Percentiles rank a stretch among this genome's conserved stretches.
Evolutionary conservation across 805 yeast genomes (phyloP).

Genomic region (Myxozyma melibiosi): DNA sequence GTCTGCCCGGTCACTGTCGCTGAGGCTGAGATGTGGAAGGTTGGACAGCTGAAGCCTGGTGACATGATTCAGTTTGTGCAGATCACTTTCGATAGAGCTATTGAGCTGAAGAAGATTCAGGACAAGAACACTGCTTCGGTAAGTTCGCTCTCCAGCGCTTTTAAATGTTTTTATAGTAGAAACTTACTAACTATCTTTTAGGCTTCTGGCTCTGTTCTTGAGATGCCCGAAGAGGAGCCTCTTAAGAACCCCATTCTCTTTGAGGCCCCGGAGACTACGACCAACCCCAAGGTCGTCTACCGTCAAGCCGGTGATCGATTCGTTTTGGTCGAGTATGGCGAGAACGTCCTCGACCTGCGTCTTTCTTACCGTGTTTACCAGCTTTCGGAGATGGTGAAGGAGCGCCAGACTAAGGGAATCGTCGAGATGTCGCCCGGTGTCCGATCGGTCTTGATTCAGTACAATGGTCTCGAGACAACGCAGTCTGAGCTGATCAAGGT

Average conservation of each 20-base stretch:
- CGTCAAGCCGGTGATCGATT: conserved; percentile 98
- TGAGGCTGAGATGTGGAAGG: conserved; percentile 97
- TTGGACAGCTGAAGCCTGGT: conserved; percentile 97
- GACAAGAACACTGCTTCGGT: conserved; percentile 45
- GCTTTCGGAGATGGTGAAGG: conserved; percentile 70
- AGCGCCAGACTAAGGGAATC: conserved; percentile 70
- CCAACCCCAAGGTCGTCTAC: conserved; percentile 73
- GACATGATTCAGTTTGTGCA: conserved; percentile 82
- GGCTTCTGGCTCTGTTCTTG: conserved; percentile 28
- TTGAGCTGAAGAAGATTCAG: conserved; percentile 61
- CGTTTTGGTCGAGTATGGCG: conserved; percentile 90
- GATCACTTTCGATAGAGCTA: conserved; percentile 67
- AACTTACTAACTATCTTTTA: background rate
- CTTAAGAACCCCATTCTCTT: conserved; percentile 70
- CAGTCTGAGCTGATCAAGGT: conserved; percentile 66
- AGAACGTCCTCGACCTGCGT: conserved; percentile 80
- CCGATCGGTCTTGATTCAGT: conserved; percentile 89
- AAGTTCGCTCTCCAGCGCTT: background rate
- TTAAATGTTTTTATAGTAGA: background rate
- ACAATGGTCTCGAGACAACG: conserved; percentile 59
- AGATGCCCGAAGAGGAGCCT: conserved; percentile 18
- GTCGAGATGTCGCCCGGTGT: conserved; percentile 98
- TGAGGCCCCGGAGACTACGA: conserved; percentile 50
- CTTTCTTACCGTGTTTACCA: conserved; percentile 82
- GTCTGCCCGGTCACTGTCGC: conserved; percentile 96